These are phyloP conservation scores for Carex cristatella DNA, from an alignment of 176 grass and related monocot species.

Conservation along the genomic window DNA sequence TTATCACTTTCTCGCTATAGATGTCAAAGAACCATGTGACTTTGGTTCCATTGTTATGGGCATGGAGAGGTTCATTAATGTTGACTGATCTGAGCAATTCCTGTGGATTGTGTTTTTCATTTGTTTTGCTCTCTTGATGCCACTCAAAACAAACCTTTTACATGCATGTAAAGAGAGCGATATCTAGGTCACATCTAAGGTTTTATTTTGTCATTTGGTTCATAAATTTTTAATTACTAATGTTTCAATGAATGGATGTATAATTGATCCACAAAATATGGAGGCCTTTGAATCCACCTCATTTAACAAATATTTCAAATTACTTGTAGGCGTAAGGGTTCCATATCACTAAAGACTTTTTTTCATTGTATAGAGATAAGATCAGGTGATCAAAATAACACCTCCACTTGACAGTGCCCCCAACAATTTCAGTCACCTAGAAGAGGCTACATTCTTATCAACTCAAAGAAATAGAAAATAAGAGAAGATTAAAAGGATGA, in stretches of 20 bases:
- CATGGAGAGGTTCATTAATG: not conserved
- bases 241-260: not conserved
- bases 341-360: constrained; percentile 81
- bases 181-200: not conserved
- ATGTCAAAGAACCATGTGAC: not conserved
- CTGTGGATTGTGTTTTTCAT: not conserved
- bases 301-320: constrained; percentile 22
- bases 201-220: not conserved
- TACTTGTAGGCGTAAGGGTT: constrained; percentile 81
- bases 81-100: not conserved
- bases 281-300: not conserved
- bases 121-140: not conserved
- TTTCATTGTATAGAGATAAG: constrained; percentile 70
- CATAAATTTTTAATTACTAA: not conserved
- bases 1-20: not conserved
- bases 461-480: constrained; percentile 14
- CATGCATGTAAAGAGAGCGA: not conserved
- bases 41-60: not conserved
- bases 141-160: not conserved
- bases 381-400: constrained; percentile 90
- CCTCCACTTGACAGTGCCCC: constrained; percentile 80
- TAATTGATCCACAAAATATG: not conserved
- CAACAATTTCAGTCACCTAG: constrained; percentile 83
- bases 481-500: not conserved
- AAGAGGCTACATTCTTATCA: not conserved